A percentile compares a stretch with the other conserved stretches of the same genome.
These are phyloP conservation scores for Amanita fuliginea DNA, from an alignment of 768 basidiomycete genomes.

Conservation along the genomic window DNA sequence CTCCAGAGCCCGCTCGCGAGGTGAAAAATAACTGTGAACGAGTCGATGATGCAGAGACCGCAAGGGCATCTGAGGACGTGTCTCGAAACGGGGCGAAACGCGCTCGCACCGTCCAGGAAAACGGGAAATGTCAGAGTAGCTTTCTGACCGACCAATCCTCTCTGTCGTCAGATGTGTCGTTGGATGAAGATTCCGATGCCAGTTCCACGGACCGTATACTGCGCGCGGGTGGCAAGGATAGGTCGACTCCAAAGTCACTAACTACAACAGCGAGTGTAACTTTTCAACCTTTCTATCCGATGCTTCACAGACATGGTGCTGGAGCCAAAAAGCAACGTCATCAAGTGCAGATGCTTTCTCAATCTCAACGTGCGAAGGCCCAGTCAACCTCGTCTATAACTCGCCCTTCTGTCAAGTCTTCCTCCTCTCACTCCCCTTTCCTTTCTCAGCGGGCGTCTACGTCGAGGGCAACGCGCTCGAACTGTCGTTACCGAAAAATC, in stretches of 20 bases:
- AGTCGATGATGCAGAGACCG: not conserved
- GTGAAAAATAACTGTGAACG: not conserved
- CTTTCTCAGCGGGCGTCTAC: constrained; percentile 14
- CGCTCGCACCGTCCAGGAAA: not conserved
- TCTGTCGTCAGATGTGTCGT: constrained; percentile 13
- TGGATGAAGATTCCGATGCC: constrained; percentile 22
- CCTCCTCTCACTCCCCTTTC: constrained; percentile 9
- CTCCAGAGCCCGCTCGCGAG: not conserved
- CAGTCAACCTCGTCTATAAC: constrained; percentile 8
- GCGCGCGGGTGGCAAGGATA: not conserved
- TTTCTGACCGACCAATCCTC: not conserved
- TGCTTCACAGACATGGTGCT: constrained; percentile 28
- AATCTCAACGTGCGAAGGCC: not conserved
- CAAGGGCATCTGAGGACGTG: not conserved
- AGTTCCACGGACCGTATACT: constrained; percentile 18
- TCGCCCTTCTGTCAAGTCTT: constrained; percentile 7
- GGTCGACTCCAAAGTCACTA: not conserved
- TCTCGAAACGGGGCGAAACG: not conserved
- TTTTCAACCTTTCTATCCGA: constrained; percentile 15
- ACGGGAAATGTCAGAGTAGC: not conserved
- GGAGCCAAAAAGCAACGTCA: constrained; percentile 6
- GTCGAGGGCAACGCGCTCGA: constrained; percentile 53
- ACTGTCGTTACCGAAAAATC: constrained; percentile 62
- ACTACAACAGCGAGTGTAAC: constrained; percentile 7
- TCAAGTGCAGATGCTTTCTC: not conserved